phyloP scores from a whole-genome alignment of 495 filamentous ascomycete species.

The Neurospora tetraspora region DNA sequence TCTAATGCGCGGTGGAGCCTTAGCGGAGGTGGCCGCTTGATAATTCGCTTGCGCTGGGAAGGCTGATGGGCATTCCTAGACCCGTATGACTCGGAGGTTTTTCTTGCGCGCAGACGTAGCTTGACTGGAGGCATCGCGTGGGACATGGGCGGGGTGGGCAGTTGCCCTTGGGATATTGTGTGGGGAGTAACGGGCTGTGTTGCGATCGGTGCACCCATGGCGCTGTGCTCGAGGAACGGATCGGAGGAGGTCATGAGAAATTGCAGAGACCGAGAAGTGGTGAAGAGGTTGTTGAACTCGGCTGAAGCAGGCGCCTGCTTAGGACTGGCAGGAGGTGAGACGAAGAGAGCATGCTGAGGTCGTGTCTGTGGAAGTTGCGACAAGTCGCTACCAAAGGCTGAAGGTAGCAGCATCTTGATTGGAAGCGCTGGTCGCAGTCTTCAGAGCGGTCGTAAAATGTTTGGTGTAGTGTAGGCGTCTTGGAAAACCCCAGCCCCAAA shows the following conservation, averaged over 20 bases:
- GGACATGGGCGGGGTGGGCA: constrained; percentile 42
- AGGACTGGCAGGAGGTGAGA: constrained; percentile 53
- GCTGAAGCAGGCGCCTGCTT: constrained; percentile 44
- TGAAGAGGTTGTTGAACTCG: constrained; percentile 49
- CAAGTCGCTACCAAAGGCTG: constrained; percentile 59
- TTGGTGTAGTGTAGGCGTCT: neutral
- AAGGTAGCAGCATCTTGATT: constrained; percentile 55
- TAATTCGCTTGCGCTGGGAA: constrained; percentile 35
- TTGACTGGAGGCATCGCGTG: constrained; percentile 38
- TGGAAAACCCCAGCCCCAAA: neutral
- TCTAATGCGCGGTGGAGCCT: constrained; percentile 47
- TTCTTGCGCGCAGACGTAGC: constrained; percentile 37
- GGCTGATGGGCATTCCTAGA: constrained; percentile 6
- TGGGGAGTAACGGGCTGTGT: constrained; percentile 31
- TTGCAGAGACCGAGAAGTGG: constrained; percentile 62
- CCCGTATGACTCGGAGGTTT: constrained; percentile 14
- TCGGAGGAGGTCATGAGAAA: constrained; percentile 46
- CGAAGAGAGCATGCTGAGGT: constrained; percentile 48
- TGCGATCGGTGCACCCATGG: constrained; percentile 16
- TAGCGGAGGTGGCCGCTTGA: constrained; percentile 38
- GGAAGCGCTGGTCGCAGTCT: neutral
- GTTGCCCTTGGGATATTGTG: constrained; percentile 42
- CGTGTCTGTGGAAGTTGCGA: constrained; percentile 38
- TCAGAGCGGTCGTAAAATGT: neutral
- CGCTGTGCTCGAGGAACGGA: constrained; percentile 19